These are phyloP conservation scores for Polygonum aviculare DNA, from an alignment of 148 eudicot genomes.

Conservation along the genomic window DNA sequence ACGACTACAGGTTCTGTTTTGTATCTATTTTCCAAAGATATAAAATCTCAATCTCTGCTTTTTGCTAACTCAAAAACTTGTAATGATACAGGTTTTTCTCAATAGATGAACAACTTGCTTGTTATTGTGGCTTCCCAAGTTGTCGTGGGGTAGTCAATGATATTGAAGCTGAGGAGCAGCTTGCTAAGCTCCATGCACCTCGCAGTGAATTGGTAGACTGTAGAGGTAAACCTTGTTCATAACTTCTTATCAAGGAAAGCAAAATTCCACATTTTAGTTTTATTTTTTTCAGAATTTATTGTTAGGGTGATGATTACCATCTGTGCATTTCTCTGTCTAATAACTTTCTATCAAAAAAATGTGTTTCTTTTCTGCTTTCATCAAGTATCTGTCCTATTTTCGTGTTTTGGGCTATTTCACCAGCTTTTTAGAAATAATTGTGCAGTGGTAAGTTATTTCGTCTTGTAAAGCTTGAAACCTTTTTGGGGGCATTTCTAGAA, in stretches of 20 bases:
- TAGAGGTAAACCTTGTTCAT: constrained; percentile 21
- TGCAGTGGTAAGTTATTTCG: constrained; percentile 16
- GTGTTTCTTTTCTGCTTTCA: neutral
- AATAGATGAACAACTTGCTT: constrained; percentile 73
- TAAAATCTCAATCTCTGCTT: neutral
- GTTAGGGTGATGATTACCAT: neutral
- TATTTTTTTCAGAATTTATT: neutral
- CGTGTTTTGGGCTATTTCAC: constrained; percentile 6
- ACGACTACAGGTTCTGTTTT: constrained; percentile 80
- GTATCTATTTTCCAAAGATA: neutral
- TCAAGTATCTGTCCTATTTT: neutral
- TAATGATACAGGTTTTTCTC: constrained; percentile 58
- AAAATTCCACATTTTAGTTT: neutral
- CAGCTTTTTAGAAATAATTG: neutral
- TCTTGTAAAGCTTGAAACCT: constrained; percentile 11
- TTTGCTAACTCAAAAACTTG: constrained; percentile 6
- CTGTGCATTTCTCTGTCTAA: neutral
- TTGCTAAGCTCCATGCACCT: constrained; percentile 54
- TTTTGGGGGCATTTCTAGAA: too few species aligned
- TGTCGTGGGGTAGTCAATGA: constrained; percentile 97
- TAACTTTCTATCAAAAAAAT: neutral
- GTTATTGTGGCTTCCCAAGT: constrained; percentile 75
- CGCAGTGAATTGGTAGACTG: constrained; percentile 68
- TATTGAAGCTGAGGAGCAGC: constrained; percentile 70
- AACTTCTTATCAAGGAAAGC: neutral